Conservation (phyloP, 257 asterid genomes). For the Nicotiana paniculata region DNA sequence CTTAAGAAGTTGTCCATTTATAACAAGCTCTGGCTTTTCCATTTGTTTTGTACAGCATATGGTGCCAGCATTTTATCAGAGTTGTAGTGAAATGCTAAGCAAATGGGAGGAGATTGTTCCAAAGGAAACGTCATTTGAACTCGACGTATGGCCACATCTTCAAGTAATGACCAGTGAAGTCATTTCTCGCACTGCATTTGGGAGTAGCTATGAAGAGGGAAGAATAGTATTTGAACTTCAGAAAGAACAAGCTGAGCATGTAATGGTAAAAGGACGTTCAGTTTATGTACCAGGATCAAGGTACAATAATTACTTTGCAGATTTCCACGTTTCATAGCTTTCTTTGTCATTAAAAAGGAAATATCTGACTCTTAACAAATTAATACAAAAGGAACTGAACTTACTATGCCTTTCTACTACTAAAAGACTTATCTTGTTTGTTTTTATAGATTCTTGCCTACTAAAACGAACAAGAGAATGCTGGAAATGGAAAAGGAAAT, state of each 20-base stretch:
- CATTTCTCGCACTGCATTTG: conserved; percentile 47
- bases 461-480: conserved; percentile 30
- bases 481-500: conserved; percentile 12
- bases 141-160: conserved; percentile 43
- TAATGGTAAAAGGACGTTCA: conserved; percentile 5
- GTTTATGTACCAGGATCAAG: conserved; percentile 39
- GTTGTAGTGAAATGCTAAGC: conserved; percentile 29
- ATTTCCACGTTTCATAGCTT: not conserved
- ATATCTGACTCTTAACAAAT: not conserved
- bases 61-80: conserved; percentile 33
- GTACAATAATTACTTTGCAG: conserved; percentile 10
- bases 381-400: not conserved
- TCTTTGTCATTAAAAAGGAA: not conserved
- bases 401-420: not conserved
- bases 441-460: conserved; percentile 26
- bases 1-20: not conserved
- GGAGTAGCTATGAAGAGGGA: conserved; percentile 46
- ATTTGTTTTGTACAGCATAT: conserved; percentile 20
- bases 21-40: not conserved
- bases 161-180: conserved; percentile 26
- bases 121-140: conserved; percentile 12
- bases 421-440: not conserved
- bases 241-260: conserved; percentile 31
- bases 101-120: conserved; percentile 31
- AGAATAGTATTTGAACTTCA: conserved; percentile 38